phyloP scores from a whole-genome alignment of 352 stramenopile genomes.

The Phytophthora meadii region DNA sequence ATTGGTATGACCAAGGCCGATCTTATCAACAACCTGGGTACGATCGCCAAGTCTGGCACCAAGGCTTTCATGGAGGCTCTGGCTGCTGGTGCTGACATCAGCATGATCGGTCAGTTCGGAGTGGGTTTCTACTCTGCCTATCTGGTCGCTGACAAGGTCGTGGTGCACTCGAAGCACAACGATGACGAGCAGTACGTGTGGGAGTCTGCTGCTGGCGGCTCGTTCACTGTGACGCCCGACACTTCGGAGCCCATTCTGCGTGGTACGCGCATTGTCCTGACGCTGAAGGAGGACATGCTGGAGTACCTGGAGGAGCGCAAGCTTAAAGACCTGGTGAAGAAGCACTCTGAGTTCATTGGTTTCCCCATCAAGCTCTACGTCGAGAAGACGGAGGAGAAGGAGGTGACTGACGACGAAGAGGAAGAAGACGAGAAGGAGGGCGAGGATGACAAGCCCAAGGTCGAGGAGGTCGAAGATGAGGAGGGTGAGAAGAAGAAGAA shows the following conservation, averaged over 20 bases:
- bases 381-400: constrained; percentile 99
- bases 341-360: constrained; percentile 99
- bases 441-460: constrained; percentile 97
- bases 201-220: constrained; percentile 97
- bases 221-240: constrained; percentile 96
- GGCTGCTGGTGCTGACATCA: constrained; percentile 97
- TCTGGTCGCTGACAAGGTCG: constrained; percentile 98
- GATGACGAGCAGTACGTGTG: constrained; percentile 98
- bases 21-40: constrained; percentile 99
- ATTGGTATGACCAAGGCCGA: constrained; percentile 99
- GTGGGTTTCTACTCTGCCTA: constrained; percentile 99
- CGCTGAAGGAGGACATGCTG: constrained; percentile 99
- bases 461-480: constrained; percentile 97
- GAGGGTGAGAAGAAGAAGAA: constrained; percentile 99
- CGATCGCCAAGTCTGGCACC: constrained; percentile 99
- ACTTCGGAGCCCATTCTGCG: constrained; percentile 87
- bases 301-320: constrained; percentile 99
- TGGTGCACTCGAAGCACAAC: constrained; percentile 99
- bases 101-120: constrained; percentile 99
- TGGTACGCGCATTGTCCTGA: constrained; percentile 97
- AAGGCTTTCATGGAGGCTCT: constrained; percentile 99
- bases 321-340: constrained; percentile 99
- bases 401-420: constrained; percentile 99
- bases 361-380: constrained; percentile 99
- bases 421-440: constrained; percentile 95